Base-by-base conservation (phyloP, 2,329 filamentous ascomycete genomes). In the Colletotrichum somersetense region DNA sequence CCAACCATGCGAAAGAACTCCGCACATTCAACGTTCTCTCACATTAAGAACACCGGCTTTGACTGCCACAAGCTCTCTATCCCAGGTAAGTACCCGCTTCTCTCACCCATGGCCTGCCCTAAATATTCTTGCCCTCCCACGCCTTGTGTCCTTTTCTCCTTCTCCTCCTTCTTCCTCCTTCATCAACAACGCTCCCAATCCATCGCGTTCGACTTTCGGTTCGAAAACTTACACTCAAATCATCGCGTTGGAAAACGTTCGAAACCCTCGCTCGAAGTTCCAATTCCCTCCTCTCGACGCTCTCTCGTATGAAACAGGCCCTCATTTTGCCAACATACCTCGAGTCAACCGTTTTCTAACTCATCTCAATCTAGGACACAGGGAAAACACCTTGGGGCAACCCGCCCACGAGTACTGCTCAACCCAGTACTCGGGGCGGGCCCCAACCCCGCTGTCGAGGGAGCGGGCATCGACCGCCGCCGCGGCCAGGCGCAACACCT, bases 1-100 rank as follows among this genome's bases (percentile, higher is more conserved):
- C 46, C 61, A 0, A 30, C 48, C 16, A 8, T 55, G 6, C 55
- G 66, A 38, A 70, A 70, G 66, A 26, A 72, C 1, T 70, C 61
- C 6, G 35, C 66, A 12, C 53, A 50, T n/a, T 72, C 70, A 18
- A 40, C 56, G 6, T 70, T 72, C 55, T 55, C 65, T 11, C 58
- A 40, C 35, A 61, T 59, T 42, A 48, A 72, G 38, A 70, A 72
- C 48, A 46, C 12, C 1, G 55, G 42, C 66, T 61, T 65, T 26
- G 48, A 69, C 48, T 48, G 33, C 20, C 38, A 35, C 61, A 26
- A 20, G n/a, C 38, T 38, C 30, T 64, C 12, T 11, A 62, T 42
- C 7, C 35, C 40, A n/a, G 46, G 70, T 72, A 65, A 64, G 66
- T 70, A 20, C 61, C 26, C 12, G 18, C 38, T 46, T 52, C 33